Conservation (phyloP, 2,329 filamentous ascomycete genomes). For the Onygena corvina region DNA sequence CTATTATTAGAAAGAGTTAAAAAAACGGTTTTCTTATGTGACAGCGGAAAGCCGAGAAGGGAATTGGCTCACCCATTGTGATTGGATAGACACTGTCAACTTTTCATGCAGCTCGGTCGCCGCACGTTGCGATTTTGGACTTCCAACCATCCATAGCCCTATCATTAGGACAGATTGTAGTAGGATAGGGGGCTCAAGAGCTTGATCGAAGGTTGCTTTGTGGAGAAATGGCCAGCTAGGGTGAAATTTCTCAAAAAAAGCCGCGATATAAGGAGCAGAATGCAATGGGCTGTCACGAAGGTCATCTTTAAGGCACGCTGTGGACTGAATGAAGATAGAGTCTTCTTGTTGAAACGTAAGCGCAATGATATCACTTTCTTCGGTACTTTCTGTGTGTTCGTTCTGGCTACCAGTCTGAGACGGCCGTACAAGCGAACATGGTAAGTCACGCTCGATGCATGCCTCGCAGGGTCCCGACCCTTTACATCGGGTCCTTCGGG, state of each 20-base stretch:
- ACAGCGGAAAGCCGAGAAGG: neutral
- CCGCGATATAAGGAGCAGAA: constrained; percentile 15
- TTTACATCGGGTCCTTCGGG: constrained; percentile 13
- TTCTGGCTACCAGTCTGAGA: neutral
- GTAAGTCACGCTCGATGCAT: constrained; percentile 10
- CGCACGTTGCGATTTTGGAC: constrained; percentile 14
- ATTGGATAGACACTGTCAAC: constrained; percentile 18
- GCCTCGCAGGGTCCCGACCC: constrained; percentile 10
- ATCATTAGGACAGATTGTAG: constrained; percentile 22
- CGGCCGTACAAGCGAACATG: constrained; percentile 12
- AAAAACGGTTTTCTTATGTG: neutral
- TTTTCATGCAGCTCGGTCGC: constrained; percentile 20
- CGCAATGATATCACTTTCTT: neutral
- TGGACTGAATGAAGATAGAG: neutral
- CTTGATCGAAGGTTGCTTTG: constrained; percentile 16
- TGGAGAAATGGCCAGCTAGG: constrained; percentile 24
- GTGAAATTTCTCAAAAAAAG: constrained; percentile 23
- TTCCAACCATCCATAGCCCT: constrained; percentile 20
- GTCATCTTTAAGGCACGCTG: neutral
- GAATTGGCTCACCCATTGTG: constrained; percentile 19
- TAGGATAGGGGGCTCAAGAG: constrained; percentile 20
- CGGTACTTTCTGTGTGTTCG: neutral
- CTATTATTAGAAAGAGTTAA: neutral
- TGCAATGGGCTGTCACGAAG: constrained; percentile 1
- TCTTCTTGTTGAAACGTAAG: neutral